These are phyloP conservation scores for Cantharellus cinnabarinus DNA, from an alignment of 768 basidiomycete species.

Conservation along the genomic window DNA sequence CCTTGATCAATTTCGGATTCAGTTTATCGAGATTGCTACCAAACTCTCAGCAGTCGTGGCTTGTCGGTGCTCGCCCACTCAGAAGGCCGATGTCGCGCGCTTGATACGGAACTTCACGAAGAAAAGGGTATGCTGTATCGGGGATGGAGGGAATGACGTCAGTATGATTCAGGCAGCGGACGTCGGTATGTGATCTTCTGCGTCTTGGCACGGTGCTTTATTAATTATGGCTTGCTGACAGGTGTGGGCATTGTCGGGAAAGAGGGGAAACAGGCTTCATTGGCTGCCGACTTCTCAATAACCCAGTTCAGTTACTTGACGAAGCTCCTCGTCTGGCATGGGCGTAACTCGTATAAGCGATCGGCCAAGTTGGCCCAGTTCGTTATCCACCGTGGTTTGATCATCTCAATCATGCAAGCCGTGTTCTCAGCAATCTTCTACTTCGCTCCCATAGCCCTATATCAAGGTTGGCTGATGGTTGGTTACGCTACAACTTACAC, in stretches of 20 bases:
- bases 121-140: conserved; percentile 96
- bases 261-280: conserved; percentile 94
- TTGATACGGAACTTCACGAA: conserved; percentile 77
- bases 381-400: conserved; percentile 91
- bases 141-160: conserved; percentile 97
- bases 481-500: conserved; percentile 94
- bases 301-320: conserved; percentile 92
- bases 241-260: conserved; percentile 97
- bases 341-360: conserved; percentile 94
- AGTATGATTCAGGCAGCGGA: conserved; percentile 99
- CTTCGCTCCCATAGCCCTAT: conserved; percentile 89
- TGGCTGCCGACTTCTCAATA: conserved; percentile 97
- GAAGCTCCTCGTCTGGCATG: conserved; percentile 95
- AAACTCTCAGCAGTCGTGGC: conserved; percentile 93
- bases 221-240: conserved; percentile 17
- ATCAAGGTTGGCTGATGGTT: conserved; percentile 95
- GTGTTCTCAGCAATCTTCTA: conserved; percentile 87
- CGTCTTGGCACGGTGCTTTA: not conserved
- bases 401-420: conserved; percentile 95
- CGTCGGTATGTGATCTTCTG: conserved; percentile 48
- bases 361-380: conserved; percentile 96
- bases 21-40: conserved; percentile 91
- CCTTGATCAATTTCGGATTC: conserved; percentile 71
- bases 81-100: conserved; percentile 94
- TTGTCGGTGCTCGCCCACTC: conserved; percentile 94